Evolutionary conservation across 306 rosid species (phyloP).

Genomic region (Heteromeles arbutifolia): DNA sequence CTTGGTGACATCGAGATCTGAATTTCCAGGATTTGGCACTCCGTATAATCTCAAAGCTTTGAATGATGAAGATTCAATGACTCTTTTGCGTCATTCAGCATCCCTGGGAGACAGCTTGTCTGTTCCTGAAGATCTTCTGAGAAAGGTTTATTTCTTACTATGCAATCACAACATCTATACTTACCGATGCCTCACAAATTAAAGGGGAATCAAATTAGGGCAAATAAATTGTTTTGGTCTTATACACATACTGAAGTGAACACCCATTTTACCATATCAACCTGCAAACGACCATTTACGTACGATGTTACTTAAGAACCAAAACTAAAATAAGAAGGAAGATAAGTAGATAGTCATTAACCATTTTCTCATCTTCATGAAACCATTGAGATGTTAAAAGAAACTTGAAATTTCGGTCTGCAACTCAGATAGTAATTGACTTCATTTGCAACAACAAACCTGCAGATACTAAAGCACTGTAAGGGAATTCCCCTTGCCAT

Average conservation of each 20-base stretch:
- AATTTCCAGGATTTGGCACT: slow-evolving; percentile 26
- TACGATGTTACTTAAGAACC: background rate
- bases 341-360: background rate
- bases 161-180: slow-evolving; percentile 10
- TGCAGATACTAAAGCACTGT: slow-evolving; percentile 46
- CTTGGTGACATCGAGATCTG: slow-evolving; percentile 54
- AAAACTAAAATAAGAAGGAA: background rate
- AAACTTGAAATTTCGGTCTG: slow-evolving; percentile 13
- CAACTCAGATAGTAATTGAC: background rate
- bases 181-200: background rate
- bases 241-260: background rate
- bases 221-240: background rate
- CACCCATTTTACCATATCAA: slow-evolving; percentile 7
- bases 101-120: slow-evolving; percentile 15
- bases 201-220: background rate
- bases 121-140: slow-evolving; percentile 22
- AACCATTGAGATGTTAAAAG: slow-evolving; percentile 16
- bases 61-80: slow-evolving; percentile 29
- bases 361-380: background rate
- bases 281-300: background rate
- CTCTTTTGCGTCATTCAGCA: slow-evolving; percentile 39
- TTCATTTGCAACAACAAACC: background rate
- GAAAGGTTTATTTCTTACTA: background rate
- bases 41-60: slow-evolving; percentile 26
- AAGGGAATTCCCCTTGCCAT: slow-evolving; percentile 52